Percentiles rank a stretch among this genome's conserved stretches.
phyloP scores from a whole-genome alignment of 768 basidiomycete species.

The Tulasnella sp. region DNA sequence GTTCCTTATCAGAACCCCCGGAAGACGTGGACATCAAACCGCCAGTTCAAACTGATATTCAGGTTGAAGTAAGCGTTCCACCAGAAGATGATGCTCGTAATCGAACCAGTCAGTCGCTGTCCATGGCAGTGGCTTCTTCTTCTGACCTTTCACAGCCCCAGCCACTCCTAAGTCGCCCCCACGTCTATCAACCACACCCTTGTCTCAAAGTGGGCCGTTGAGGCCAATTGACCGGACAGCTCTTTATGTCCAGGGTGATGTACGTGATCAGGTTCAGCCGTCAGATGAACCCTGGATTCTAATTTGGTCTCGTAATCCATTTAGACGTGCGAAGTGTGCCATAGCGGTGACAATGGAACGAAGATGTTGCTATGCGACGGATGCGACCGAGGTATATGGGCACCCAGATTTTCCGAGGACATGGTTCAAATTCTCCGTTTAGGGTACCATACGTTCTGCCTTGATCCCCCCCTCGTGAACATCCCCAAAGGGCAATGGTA shows the following conservation, averaged over 20 bases:
- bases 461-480: conserved; percentile 72
- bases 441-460: conserved; percentile 97
- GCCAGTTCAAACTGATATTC: neutral
- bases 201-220: no score
- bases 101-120: neutral
- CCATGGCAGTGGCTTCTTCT: no score
- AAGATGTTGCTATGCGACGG: conserved; percentile 89
- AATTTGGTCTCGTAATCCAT: conserved; percentile 3
- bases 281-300: conserved; percentile 23
- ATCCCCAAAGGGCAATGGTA: conserved; percentile 96
- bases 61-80: conserved; percentile 4
- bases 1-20: conserved; percentile 65
- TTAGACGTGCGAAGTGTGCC: conserved; percentile 80
- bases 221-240: neutral
- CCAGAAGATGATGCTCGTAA: neutral
- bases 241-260: conserved; percentile 16
- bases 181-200: neutral
- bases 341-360: conserved; percentile 73
- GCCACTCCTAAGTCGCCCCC: neutral
- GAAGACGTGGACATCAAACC: conserved; percentile 54
- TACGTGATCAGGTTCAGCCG: conserved; percentile 32
- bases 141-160: neutral
- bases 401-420: conserved; percentile 12
- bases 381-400: conserved; percentile 57
- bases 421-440: conserved; percentile 13